phyloP scores from a whole-genome alignment of 2,329 filamentous ascomycete species.

The Aspergillus bombycis region DNA sequence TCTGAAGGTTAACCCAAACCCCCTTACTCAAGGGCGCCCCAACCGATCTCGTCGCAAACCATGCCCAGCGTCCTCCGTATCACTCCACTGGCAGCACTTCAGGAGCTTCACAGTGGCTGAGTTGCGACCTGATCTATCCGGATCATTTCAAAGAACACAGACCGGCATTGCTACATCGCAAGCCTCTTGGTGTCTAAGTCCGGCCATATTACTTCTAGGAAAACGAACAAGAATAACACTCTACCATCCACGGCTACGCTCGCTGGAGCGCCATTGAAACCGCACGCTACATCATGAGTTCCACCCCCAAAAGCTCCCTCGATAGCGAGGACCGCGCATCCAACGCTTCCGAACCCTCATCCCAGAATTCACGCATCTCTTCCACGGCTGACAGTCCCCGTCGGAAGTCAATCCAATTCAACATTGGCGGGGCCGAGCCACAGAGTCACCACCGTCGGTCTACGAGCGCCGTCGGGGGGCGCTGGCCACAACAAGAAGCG shows the following conservation, averaged over 20 bases:
- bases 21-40: constrained; percentile 3
- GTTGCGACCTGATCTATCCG: constrained; percentile 8
- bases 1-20: background rate
- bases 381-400: constrained; percentile 30
- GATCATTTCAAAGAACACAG: background rate
- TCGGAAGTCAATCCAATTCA: constrained; percentile 45
- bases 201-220: background rate
- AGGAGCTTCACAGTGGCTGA: constrained; percentile 35
- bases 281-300: constrained; percentile 11
- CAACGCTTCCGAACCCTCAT: constrained; percentile 19
- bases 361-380: constrained; percentile 22
- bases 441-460: constrained; percentile 33
- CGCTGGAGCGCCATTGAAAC: background rate
- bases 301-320: constrained; percentile 15
- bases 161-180: background rate
- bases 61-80: constrained; percentile 28
- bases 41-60: constrained; percentile 20
- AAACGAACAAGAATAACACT: background rate
- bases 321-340: constrained; percentile 13
- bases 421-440: constrained; percentile 32
- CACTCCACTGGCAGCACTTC: constrained; percentile 28
- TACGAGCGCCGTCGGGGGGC: constrained; percentile 30
- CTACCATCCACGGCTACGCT: background rate
- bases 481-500: constrained; percentile 27
- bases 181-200: background rate